Percentiles rank a stretch among this genome's conserved stretches.
Evolutionary conservation across 805 yeast species (phyloP).

Genomic region (Suhomyces vadensis): DNA sequence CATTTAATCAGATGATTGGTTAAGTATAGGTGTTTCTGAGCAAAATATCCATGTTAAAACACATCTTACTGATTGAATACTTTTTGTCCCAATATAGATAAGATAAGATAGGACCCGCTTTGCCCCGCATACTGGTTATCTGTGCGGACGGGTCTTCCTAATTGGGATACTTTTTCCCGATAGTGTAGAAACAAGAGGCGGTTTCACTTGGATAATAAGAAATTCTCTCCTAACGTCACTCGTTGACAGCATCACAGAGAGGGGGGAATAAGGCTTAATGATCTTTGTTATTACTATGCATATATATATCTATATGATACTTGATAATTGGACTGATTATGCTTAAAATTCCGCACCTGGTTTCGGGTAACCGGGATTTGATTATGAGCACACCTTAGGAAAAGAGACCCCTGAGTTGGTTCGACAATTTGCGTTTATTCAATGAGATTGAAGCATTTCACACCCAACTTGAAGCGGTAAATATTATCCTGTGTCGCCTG

Average conservation of each 20-base stretch:
- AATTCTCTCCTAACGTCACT: too few relatives aligned
- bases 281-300: too few relatives aligned
- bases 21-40: neutral
- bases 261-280: too few relatives aligned
- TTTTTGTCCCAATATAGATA: constrained; percentile 7
- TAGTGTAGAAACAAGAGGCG: too few relatives aligned
- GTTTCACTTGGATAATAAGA: too few relatives aligned
- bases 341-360: too few relatives aligned
- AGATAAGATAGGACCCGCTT: constrained; percentile 8
- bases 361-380: neutral
- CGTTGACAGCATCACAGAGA: too few relatives aligned
- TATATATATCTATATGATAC: too few relatives aligned
- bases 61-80: neutral
- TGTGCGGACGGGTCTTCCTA: neutral
- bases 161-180: constrained; percentile 6
- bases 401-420: too few relatives aligned
- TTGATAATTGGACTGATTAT: too few relatives aligned
- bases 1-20: neutral
- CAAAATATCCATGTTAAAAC: constrained; percentile 2
- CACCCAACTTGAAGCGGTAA: constrained; percentile 27
- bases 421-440: too few relatives aligned
- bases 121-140: neutral
- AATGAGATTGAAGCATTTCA: constrained; percentile 16
- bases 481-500: constrained; percentile 5
- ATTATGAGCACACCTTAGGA: too few relatives aligned